Evolutionary conservation across 2,329 filamentous ascomycete species (phyloP).

Genomic region (Xylariaceae sp.): DNA sequence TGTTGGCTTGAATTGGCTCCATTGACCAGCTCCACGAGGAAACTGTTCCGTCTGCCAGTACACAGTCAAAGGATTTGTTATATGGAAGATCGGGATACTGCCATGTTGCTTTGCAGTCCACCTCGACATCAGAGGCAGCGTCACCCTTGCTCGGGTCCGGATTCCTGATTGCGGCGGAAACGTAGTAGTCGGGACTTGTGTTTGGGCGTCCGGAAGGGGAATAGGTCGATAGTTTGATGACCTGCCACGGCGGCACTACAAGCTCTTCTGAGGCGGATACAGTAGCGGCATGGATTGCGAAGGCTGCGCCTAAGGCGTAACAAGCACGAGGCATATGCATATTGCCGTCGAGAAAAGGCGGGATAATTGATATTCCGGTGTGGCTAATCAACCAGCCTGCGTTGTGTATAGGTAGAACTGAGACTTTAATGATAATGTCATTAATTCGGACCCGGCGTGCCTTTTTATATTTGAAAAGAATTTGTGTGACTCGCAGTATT

Average conservation of each 20-base stretch:
- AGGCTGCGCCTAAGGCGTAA: too few species aligned
- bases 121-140: constrained; percentile 15
- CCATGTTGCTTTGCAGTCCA: constrained; percentile 29
- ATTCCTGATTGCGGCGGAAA: constrained; percentile 26
- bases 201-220: constrained; percentile 27
- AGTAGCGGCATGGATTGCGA: too few species aligned
- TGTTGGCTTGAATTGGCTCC: constrained; percentile 20
- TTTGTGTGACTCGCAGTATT: too few species aligned
- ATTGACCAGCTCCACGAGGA: constrained; percentile 26
- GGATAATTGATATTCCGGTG: too few species aligned
- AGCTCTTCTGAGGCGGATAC: background rate
- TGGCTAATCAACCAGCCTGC: too few species aligned
- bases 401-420: too few species aligned
- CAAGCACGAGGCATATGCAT: too few species aligned
- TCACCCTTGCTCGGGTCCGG: constrained; percentile 23
- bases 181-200: constrained; percentile 16
- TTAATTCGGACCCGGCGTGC: too few species aligned
- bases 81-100: constrained; percentile 14
- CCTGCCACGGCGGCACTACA: constrained; percentile 24
- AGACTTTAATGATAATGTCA: too few species aligned
- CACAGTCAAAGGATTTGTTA: constrained; percentile 18
- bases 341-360: too few species aligned
- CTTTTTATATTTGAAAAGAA: too few species aligned
- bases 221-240: constrained; percentile 22
- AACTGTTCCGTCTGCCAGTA: constrained; percentile 4